A percentile compares a stretch with the other conserved stretches of the same genome.
phyloP scores from a whole-genome alignment of 176 grass and related monocot genomes.

The Miscanthus lutarioriparius region DNA sequence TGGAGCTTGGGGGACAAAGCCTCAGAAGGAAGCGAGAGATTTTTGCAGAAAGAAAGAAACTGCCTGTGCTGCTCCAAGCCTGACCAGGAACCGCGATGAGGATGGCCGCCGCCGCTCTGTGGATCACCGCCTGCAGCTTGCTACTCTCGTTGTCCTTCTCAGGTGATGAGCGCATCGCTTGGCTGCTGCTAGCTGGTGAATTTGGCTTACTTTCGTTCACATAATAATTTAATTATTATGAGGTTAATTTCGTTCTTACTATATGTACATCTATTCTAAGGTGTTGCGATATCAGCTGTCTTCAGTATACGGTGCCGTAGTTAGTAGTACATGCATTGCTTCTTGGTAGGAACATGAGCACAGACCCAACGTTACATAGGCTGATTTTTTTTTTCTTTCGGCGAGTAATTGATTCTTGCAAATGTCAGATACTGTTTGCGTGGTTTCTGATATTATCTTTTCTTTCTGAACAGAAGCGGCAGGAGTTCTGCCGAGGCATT shows the following conservation, averaged over 20 bases:
- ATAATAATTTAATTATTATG: too few species aligned
- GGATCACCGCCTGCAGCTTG: conserved; percentile 32
- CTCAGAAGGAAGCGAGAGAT: background rate
- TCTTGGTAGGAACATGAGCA: background rate
- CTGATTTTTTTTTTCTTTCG: background rate
- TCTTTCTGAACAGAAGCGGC: background rate
- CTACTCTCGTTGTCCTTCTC: conserved; percentile 26
- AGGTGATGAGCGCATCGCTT: conserved; percentile 11
- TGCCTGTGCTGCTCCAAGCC: background rate
- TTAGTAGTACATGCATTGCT: background rate
- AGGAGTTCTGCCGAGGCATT: background rate
- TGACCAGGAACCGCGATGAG: background rate
- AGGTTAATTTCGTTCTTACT: background rate
- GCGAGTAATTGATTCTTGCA: background rate
- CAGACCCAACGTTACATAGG: background rate
- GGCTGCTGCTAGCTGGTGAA: background rate
- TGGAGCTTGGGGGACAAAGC: background rate
- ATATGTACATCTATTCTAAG: background rate
- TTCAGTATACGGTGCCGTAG: background rate
- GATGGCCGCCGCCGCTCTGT: conserved; percentile 1
- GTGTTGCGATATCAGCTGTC: background rate
- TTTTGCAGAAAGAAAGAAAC: background rate
- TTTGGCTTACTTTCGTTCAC: background rate
- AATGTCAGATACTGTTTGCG: background rate
- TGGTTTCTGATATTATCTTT: background rate